Conservation (phyloP, 1,284 basidiomycete species). For the Tilletiopsis washingtonensis region DNA sequence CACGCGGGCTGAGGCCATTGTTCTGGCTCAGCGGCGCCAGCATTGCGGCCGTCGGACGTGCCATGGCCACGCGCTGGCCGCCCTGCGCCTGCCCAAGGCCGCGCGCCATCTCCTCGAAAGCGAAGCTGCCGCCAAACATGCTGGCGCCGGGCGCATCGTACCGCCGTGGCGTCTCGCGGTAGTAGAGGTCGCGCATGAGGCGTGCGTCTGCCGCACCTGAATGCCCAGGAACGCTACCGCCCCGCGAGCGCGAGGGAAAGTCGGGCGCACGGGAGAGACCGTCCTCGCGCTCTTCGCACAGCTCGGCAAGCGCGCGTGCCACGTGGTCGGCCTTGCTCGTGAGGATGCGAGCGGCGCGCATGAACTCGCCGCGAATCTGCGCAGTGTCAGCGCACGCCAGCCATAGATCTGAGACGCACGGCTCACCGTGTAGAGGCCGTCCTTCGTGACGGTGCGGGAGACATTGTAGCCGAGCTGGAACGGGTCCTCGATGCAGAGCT, state of each 20-base stretch:
- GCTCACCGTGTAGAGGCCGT: constrained; percentile 71
- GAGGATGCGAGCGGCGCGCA: constrained; percentile 71
- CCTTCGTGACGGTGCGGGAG: constrained; percentile 87
- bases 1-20: constrained; percentile 24
- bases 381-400: background rate
- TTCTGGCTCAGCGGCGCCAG: constrained; percentile 38
- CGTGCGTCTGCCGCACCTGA: background rate
- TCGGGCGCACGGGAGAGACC: constrained; percentile 41
- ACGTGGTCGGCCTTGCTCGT: constrained; percentile 29
- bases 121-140: constrained; percentile 36
- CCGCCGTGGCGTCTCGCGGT: constrained; percentile 3
- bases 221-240: background rate
- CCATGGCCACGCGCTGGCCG: constrained; percentile 10
- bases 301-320: constrained; percentile 33
- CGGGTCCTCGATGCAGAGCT: constrained; percentile 63
- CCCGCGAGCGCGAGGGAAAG: constrained; percentile 10
- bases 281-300: constrained; percentile 45
- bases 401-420: constrained; percentile 51
- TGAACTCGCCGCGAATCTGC: constrained; percentile 87
- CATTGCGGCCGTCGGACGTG: constrained; percentile 38
- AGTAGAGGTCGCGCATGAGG: constrained; percentile 1
- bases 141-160: constrained; percentile 19
- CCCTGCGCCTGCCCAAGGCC: constrained; percentile 25
- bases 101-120: constrained; percentile 43
- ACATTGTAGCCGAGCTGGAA: constrained; percentile 95